phyloP scores from a whole-genome alignment of 2,329 filamentous ascomycete genomes.

The Cadophora luteo-olivacea region DNA sequence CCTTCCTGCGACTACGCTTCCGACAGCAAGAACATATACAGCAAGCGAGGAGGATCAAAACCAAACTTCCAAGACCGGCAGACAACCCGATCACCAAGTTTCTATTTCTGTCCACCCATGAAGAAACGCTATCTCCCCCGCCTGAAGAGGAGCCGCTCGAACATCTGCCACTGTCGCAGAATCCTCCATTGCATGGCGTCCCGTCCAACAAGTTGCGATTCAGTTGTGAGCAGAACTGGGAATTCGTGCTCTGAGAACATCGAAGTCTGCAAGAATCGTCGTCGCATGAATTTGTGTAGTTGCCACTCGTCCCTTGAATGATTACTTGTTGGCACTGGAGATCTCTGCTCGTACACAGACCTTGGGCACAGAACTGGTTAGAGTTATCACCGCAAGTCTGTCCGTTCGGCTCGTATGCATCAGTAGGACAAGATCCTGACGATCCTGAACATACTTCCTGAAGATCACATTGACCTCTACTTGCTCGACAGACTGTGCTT shows the following conservation, averaged over 20 bases:
- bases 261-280: slow-evolving; percentile 10
- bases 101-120: slow-evolving; percentile 21
- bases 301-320: slow-evolving; percentile 11
- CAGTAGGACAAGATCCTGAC: slow-evolving; percentile 73
- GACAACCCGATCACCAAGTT: slow-evolving; percentile 19
- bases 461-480: slow-evolving; percentile 69
- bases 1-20: slow-evolving; percentile 11
- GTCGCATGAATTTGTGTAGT: slow-evolving; percentile 23
- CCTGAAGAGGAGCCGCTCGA: slow-evolving; percentile 1
- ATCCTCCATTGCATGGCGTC: slow-evolving; percentile 17
- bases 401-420: slow-evolving; percentile 72
- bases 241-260: slow-evolving; percentile 15
- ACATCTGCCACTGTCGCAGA: slow-evolving; percentile 17
- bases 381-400: slow-evolving; percentile 16
- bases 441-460: slow-evolving; percentile 80
- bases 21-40: slow-evolving; percentile 20
- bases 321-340: slow-evolving; percentile 19
- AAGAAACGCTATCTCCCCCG: slow-evolving; percentile 13
- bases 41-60: slow-evolving; percentile 19
- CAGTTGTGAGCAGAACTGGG: slow-evolving; percentile 15
- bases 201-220: slow-evolving; percentile 23
- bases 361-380: slow-evolving; percentile 16
- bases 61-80: slow-evolving; percentile 20
- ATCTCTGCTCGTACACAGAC: slow-evolving; percentile 25
- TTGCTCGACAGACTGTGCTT: slow-evolving; percentile 15